These are phyloP conservation scores for Dunaliella primolecta DNA, from an alignment of 139 green algal species.

Conservation along the genomic window DNA sequence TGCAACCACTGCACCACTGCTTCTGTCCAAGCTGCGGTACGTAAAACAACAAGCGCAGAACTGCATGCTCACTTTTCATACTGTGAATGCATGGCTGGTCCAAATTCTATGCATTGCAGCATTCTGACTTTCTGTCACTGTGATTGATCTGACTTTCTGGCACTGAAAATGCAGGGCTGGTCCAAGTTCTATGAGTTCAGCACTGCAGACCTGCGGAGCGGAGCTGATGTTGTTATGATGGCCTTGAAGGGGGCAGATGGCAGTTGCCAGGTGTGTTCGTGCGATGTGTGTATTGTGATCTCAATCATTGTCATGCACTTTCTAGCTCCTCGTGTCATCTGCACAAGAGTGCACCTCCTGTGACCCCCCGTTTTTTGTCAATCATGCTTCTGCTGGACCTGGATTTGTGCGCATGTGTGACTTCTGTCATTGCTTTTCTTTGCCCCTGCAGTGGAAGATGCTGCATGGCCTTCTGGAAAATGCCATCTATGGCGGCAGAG, in stretches of 20 bases:
- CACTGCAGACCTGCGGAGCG: conserved; percentile 67
- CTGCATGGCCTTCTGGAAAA: conserved; percentile 72
- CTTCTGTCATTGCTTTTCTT: not conserved
- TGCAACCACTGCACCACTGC: too few species aligned
- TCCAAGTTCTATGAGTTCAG: conserved; percentile 84
- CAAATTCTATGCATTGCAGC: too few species aligned
- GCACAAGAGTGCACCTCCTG: too few species aligned
- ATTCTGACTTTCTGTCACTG: too few species aligned
- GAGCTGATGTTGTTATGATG: conserved; percentile 58
- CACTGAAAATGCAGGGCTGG: conserved; percentile 70
- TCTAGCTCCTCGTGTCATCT: too few species aligned
- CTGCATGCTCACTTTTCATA: too few species aligned
- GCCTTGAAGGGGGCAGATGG: conserved; percentile 7
- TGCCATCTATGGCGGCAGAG: conserved; percentile 76
- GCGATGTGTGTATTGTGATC: not conserved
- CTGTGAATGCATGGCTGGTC: too few species aligned
- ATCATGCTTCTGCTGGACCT: too few species aligned
- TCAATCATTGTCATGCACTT: not conserved
- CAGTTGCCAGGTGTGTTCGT: not conserved
- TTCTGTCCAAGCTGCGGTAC: too few species aligned
- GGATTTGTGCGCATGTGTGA: not conserved
- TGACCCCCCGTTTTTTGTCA: too few species aligned
- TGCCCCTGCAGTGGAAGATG: conserved; percentile 59
- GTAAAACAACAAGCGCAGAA: too few species aligned
- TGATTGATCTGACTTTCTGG: too few species aligned